These are phyloP conservation scores for Aspergillus campestris DNA, from an alignment of 495 filamentous ascomycete species.

Conservation along the genomic window DNA sequence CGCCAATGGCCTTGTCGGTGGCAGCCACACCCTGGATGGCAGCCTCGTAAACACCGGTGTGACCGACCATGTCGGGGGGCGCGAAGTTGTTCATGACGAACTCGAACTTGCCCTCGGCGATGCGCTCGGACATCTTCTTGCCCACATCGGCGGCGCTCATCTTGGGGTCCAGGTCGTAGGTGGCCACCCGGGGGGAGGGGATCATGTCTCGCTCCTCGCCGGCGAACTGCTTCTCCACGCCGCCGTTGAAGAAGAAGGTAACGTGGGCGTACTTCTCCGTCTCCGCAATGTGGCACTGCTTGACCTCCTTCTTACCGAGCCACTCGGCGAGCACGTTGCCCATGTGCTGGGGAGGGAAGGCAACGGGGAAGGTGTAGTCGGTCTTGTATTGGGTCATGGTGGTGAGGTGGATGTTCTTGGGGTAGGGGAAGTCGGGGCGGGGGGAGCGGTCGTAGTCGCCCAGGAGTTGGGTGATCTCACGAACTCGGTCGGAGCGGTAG, in stretches of 20 bases:
- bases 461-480: conserved; percentile 90
- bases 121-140: conserved; percentile 74
- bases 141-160: conserved; percentile 90
- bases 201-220: conserved; percentile 79
- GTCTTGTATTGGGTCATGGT: conserved; percentile 99
- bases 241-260: conserved; percentile 99
- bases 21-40: conserved; percentile 76
- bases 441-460: conserved; percentile 88
- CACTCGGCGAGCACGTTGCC: conserved; percentile 94
- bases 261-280: conserved; percentile 99
- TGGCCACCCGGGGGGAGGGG: conserved; percentile 70
- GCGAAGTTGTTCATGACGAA: conserved; percentile 99
- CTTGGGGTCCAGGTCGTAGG: conserved; percentile 91
- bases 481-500: conserved; percentile 97
- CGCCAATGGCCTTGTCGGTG: conserved; percentile 88
- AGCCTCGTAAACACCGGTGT: conserved; percentile 96
- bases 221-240: conserved; percentile 92
- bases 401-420: conserved; percentile 80
- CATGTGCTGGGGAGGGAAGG: conserved; percentile 93
- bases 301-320: conserved; percentile 74
- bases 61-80: conserved; percentile 97
- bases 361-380: conserved; percentile 86
- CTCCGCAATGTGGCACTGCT: conserved; percentile 95
- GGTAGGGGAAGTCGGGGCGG: conserved; percentile 85
- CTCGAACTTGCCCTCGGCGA: conserved; percentile 72